These are phyloP conservation scores for Mortierella sp. DNA, from an alignment of 371 early-diverging fungal genomes.

Conservation along the genomic window DNA sequence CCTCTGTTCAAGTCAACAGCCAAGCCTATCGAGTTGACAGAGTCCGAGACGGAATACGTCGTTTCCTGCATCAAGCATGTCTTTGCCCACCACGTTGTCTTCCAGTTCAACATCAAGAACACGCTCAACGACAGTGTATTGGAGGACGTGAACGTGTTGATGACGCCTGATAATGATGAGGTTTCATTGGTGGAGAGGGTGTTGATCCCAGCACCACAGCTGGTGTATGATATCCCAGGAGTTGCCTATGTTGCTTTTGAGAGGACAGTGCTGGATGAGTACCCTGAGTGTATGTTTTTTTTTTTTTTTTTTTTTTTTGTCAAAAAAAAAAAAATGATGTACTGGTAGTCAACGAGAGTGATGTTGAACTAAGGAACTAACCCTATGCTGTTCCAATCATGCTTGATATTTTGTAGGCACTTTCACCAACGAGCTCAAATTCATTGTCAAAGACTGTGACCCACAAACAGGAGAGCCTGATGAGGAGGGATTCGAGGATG, in stretches of 20 bases:
- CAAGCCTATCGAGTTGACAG: constrained; percentile 87
- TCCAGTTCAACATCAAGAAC: constrained; percentile 96
- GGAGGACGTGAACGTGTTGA: constrained; percentile 90
- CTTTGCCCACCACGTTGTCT: constrained; percentile 89
- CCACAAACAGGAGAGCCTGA: constrained; percentile 91
- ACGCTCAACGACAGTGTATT: constrained; percentile 92
- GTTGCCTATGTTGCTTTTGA: constrained; percentile 88
- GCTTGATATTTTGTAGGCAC: constrained; percentile 65
- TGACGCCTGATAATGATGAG: constrained; percentile 82
- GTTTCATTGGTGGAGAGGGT: constrained; percentile 66
- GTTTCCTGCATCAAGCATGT: constrained; percentile 94
- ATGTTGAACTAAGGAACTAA: too few relatives aligned
- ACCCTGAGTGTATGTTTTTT: constrained; percentile 61
- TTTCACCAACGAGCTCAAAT: constrained; percentile 91
- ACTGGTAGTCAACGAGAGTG: too few relatives aligned
- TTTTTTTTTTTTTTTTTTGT: neutral
- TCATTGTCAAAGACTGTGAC: constrained; percentile 94
- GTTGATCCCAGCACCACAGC: constrained; percentile 74
- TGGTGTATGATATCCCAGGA: constrained; percentile 84
- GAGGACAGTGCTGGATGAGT: constrained; percentile 66
- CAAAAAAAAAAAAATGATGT: too few relatives aligned
- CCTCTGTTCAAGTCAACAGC: constrained; percentile 85
- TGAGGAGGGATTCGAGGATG: constrained; percentile 95
- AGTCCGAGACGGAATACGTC: constrained; percentile 96
- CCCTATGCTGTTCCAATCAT: too few relatives aligned